Evolutionary conservation across 805 yeast genomes (phyloP).

Genomic region (Saccharomycopsis microspora): DNA sequence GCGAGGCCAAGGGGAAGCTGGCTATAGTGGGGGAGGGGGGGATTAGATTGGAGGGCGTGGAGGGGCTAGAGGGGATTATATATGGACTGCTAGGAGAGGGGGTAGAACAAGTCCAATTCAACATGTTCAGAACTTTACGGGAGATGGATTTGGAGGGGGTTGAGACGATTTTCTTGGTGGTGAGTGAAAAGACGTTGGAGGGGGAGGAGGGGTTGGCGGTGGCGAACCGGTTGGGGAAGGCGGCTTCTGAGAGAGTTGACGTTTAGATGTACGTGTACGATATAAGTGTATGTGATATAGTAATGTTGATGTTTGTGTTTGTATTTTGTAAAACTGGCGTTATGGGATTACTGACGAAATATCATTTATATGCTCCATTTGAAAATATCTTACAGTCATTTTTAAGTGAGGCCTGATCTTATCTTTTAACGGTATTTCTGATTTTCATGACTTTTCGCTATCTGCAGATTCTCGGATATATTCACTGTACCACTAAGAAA

Average conservation of each 20-base stretch:
- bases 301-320: too few relatives aligned
- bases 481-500: too few relatives aligned
- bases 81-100: slow-evolving; percentile 29
- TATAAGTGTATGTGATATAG: too few relatives aligned
- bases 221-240: slow-evolving; percentile 83
- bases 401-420: too few relatives aligned
- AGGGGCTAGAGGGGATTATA: slow-evolving; percentile 21
- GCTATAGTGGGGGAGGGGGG: neutral
- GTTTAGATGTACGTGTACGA: too few relatives aligned
- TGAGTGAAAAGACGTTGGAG: slow-evolving; percentile 50
- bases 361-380: too few relatives aligned
- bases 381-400: too few relatives aligned
- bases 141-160: slow-evolving; percentile 62
- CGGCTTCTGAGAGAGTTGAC: slow-evolving; percentile 43
- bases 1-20: neutral
- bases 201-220: slow-evolving; percentile 80
- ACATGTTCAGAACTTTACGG: slow-evolving; percentile 61
- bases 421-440: too few relatives aligned
- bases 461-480: too few relatives aligned
- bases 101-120: slow-evolving; percentile 59
- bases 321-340: too few relatives aligned
- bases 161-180: slow-evolving; percentile 53
- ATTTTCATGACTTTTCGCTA: too few relatives aligned
- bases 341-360: too few relatives aligned
- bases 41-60: neutral